A percentile compares a stretch with the other conserved stretches of the same genome.
phyloP scores from a whole-genome alignment of 192 early-diverging fungal species.

The Gryganskiella cystojenkinii region DNA sequence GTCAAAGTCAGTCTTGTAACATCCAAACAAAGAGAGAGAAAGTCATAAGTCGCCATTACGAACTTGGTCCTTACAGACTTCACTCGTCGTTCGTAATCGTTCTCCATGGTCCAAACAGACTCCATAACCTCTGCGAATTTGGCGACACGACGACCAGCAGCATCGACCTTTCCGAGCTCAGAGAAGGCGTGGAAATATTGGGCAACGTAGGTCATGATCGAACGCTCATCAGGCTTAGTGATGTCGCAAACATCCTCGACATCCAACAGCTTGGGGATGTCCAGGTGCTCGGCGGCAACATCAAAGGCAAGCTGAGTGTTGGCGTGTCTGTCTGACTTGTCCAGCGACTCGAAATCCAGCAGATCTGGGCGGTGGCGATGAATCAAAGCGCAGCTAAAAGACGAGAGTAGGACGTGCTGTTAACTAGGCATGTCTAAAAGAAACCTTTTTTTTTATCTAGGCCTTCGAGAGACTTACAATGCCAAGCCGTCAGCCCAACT shows the following conservation, averaged over 20 bases:
- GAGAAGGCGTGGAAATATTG: conserved; percentile 99
- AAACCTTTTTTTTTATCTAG: background rate
- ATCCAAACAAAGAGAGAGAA: conserved; percentile 1
- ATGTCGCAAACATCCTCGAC: conserved; percentile 97
- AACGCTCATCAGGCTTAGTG: conserved; percentile 93
- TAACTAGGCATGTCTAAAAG: background rate
- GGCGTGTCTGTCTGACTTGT: conserved; percentile 84
- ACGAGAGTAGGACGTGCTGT: background rate
- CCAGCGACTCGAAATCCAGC: conserved; percentile 86
- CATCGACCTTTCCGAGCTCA: conserved; percentile 85
- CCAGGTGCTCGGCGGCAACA: conserved; percentile 89
- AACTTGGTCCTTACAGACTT: conserved; percentile 47
- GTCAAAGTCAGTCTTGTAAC: background rate
- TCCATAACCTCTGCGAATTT: conserved; percentile 92
- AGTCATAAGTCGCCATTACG: conserved; percentile 2
- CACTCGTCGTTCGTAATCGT: conserved; percentile 93
- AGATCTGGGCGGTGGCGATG: conserved; percentile 97
- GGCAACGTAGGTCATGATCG: conserved; percentile 98
- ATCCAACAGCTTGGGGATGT: conserved; percentile 93
- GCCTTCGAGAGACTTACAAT: conserved; percentile 70
- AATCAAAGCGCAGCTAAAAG: conserved; percentile 87
- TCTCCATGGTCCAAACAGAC: conserved; percentile 92
- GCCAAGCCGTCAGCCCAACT: conserved; percentile 96
- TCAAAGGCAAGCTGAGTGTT: conserved; percentile 96
- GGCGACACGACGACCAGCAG: conserved; percentile 91